phyloP scores from a whole-genome alignment of 768 basidiomycete genomes.

The Mycena latifolia region DNA sequence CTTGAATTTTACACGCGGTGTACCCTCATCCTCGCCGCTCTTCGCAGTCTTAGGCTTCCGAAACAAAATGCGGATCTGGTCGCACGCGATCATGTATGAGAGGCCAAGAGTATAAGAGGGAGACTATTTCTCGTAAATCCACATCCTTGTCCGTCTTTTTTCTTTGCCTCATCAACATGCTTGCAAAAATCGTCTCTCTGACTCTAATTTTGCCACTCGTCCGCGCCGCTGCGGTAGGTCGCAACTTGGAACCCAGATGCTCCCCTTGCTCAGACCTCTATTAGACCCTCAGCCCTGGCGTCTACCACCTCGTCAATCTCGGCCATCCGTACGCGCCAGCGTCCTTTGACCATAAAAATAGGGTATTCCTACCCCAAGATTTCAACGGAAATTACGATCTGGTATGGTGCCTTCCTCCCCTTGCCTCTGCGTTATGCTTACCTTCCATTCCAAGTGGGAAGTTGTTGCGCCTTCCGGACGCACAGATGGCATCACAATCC shows the following conservation, averaged over 20 bases:
- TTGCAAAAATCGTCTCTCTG: conserved; percentile 8
- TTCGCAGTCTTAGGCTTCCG: conserved; percentile 26
- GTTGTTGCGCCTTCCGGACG: conserved; percentile 9
- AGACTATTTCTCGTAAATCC: neutral
- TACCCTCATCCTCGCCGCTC: conserved; percentile 10
- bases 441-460: conserved; percentile 20
- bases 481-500: conserved; percentile 18
- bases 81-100: conserved; percentile 13
- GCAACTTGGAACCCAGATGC: neutral
- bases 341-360: conserved; percentile 22
- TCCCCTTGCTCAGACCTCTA: neutral
- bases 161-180: conserved; percentile 10
- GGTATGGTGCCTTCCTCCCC: neutral
- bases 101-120: conserved; percentile 8
- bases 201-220: conserved; percentile 14
- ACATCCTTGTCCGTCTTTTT: neutral
- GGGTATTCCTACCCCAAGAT: conserved; percentile 25
- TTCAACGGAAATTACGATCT: conserved; percentile 30
- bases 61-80: conserved; percentile 21
- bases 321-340: conserved; percentile 30
- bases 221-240: conserved; percentile 25
- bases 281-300: conserved; percentile 27
- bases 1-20: conserved; percentile 9
- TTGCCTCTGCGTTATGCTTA: neutral
- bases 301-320: conserved; percentile 30